phyloP scores from a whole-genome alignment of 2,329 filamentous ascomycete species.

The Aspergillus persii region DNA sequence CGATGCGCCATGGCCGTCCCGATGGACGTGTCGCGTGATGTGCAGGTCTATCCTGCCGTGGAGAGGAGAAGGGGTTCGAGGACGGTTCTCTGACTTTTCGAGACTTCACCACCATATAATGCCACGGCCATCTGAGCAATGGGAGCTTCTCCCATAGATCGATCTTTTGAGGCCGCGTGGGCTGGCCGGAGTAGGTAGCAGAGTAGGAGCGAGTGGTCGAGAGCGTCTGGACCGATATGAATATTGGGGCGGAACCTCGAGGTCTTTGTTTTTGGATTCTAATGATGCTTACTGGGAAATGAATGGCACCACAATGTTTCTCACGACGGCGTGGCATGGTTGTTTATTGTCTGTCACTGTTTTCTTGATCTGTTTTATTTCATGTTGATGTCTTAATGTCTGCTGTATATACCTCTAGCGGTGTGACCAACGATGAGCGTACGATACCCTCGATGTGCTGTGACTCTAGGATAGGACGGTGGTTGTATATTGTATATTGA shows the following conservation, averaged over 20 bases:
- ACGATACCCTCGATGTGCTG: conserved; percentile 28
- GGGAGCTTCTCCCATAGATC: background rate
- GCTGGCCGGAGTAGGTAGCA: background rate
- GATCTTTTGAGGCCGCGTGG: background rate
- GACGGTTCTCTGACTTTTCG: background rate
- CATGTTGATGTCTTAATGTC: conserved; percentile 26
- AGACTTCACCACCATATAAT: background rate
- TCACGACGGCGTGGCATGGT: conserved; percentile 9
- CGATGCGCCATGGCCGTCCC: conserved; percentile 38
- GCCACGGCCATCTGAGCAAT: background rate
- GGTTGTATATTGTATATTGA: background rate
- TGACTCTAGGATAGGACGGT: background rate
- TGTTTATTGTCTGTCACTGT: conserved; percentile 12
- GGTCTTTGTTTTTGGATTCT: background rate
- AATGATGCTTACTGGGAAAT: conserved; percentile 1
- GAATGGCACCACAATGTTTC: background rate
- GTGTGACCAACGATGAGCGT: conserved; percentile 39
- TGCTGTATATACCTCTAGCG: conserved; percentile 40
- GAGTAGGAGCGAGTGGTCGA: background rate
- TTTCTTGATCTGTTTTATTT: conserved; percentile 17
- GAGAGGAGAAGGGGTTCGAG: background rate
- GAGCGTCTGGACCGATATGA: background rate
- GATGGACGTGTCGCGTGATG: conserved; percentile 8
- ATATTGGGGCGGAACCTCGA: background rate
- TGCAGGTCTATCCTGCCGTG: background rate